Evolutionary conservation across 2,329 filamentous ascomycete genomes (phyloP), one percentile per base, ranked within the genome.

Genomic region (Diaporthe ilicicola): DNA sequence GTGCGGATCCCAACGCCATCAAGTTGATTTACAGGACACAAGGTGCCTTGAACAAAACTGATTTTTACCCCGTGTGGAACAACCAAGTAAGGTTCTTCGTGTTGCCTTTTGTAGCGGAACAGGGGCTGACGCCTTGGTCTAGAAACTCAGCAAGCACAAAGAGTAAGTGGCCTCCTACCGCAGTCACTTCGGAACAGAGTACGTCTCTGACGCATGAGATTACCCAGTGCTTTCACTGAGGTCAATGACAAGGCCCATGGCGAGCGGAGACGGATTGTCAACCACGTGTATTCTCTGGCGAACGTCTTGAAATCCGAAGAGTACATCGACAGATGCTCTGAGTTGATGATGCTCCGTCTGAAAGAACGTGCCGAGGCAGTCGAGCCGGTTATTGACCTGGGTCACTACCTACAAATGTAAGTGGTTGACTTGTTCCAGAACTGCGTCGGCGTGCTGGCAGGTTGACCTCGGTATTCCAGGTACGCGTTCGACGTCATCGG

Each of bases 241-340:
- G 42, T 37, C 62, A 67, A 42, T 15, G 62, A 67, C 48, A 67
- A 44, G 34, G 48, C 13, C 29, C 62, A 67, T 29, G 62, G 62
- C 34, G 62, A 54, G 17, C 50, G 44, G 19, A 76, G 62, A 4
- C 68, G 77, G n/a, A 80, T 80, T 34, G 37, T 78, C 1, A 77
- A 75, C 68, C 75, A 79, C 6, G 74, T 73, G 8, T 76, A 76
- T 32, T 71, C 78, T 1, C 70, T 78, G 6, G 82, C 73, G 82
- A 82, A 54, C 71, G 39, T 73, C 24, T 42, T 72, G 27, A 64
- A 70, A 24, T 70, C 66, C 12, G 74, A 75, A 51, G 44, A 69
- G 44, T 42, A 65, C 48, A 65, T 73, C 9, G 59, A 70, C 32
- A 27, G 19, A 15, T 59, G 67, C 6, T 53, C 72, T n/a, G 42